Evolutionary conservation across 2,329 filamentous ascomycete genomes (phyloP).

Genomic region (Colletotrichum sp.): DNA sequence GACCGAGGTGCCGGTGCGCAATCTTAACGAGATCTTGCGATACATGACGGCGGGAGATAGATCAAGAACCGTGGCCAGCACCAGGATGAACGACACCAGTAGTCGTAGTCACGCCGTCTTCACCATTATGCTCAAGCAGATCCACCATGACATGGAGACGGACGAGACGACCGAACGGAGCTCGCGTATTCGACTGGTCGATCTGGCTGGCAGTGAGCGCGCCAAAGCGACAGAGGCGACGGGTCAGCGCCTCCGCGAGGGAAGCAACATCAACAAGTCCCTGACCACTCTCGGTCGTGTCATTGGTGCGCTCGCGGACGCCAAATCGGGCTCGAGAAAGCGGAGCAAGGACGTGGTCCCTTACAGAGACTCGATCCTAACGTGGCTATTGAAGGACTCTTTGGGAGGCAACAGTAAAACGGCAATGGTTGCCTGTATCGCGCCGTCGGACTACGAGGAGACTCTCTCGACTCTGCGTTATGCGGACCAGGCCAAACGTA

Average conservation of each 20-base stretch:
- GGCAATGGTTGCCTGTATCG: conserved; percentile 98
- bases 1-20: conserved; percentile 90
- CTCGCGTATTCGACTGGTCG: conserved; percentile 91
- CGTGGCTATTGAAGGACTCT: conserved; percentile 92
- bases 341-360: conserved; percentile 71
- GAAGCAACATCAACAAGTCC: conserved; percentile 99
- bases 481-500: conserved; percentile 96
- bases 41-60: conserved; percentile 90
- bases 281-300: conserved; percentile 94
- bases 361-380: conserved; percentile 86
- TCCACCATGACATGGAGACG: conserved; percentile 95
- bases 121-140: conserved; percentile 97
- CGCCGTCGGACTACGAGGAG: conserved; percentile 95
- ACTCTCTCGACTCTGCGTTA: conserved; percentile 95
- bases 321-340: conserved; percentile 65
- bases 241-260: conserved; percentile 87
- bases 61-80: conserved; percentile 88
- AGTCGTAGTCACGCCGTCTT: conserved; percentile 97
- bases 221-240: conserved; percentile 96
- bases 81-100: conserved; percentile 99
- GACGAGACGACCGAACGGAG: conserved; percentile 96
- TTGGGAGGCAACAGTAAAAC: conserved; percentile 97
- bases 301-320: conserved; percentile 85
- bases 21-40: conserved; percentile 83
- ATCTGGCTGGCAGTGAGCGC: conserved; percentile 92